Percentiles rank a stretch among this genome's conserved stretches.
Conservation (phyloP, 192 early-diverging fungal genomes). For the Mycoemilia scoparia region DNA sequence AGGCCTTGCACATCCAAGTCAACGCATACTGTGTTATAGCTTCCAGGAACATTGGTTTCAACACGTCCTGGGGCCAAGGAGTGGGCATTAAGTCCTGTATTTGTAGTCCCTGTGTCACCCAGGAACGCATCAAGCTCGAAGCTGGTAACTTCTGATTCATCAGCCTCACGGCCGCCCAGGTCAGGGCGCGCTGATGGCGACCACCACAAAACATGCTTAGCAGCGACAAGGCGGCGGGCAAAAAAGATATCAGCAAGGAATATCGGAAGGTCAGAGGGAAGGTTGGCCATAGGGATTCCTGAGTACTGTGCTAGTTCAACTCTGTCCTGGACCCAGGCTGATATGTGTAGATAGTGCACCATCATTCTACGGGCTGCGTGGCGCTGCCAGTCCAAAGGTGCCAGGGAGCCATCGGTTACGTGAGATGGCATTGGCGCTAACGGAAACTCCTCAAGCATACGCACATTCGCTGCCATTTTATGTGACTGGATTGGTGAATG, state of each 20-base stretch:
- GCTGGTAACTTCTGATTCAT: too few relatives aligned
- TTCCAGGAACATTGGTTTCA: constrained; percentile 58
- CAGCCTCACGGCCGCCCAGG: constrained; percentile 54
- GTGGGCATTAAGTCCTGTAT: too few relatives aligned
- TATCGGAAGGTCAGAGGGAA: constrained; percentile 56
- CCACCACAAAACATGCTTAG: constrained; percentile 82
- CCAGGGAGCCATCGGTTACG: constrained; percentile 49
- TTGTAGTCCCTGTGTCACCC: constrained; percentile 2
- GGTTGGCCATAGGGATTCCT: constrained; percentile 80
- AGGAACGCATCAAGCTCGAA: too few relatives aligned
- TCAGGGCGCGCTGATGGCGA: constrained; percentile 64
- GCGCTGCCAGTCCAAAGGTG: constrained; percentile 72
- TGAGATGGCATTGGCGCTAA: constrained; percentile 46
- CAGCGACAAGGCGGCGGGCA: constrained; percentile 54
- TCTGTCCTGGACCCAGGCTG: constrained; percentile 54
- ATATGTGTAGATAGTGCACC: constrained; percentile 50
- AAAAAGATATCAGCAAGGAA: constrained; percentile 73
- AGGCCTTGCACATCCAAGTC: constrained; percentile 68
- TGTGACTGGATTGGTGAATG: constrained; percentile 41
- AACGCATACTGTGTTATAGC: constrained; percentile 63
- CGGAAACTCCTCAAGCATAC: constrained; percentile 49
- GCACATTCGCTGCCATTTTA: constrained; percentile 27
- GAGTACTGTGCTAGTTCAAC: constrained; percentile 59
- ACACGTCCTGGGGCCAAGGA: too few relatives aligned
- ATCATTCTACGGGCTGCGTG: constrained; percentile 53